Evolutionary conservation across 176 grass and related monocot species (phyloP).

Genomic region (Tillandsia leiboldiana): DNA sequence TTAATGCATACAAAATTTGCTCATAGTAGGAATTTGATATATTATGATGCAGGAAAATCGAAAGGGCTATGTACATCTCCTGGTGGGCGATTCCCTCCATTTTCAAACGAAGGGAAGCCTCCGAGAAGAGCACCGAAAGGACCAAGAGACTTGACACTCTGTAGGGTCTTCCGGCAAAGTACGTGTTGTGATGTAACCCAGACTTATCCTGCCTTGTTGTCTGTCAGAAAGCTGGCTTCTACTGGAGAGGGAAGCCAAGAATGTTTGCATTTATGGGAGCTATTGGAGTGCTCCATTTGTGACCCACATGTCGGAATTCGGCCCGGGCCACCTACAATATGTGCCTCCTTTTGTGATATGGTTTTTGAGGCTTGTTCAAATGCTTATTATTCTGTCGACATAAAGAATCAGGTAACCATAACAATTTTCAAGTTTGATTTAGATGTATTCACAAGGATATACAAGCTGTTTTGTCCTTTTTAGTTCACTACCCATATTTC

Average conservation of each 20-base stretch:
- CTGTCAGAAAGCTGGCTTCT: constrained; percentile 74
- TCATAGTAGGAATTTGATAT: too few relatives aligned
- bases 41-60: constrained; percentile 23
- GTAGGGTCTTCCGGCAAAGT: constrained; percentile 76
- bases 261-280: constrained; percentile 91
- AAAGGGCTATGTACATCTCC: constrained; percentile 73
- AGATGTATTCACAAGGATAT: constrained; percentile 1
- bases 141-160: constrained; percentile 60
- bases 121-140: constrained; percentile 62
- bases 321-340: constrained; percentile 63
- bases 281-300: constrained; percentile 93
- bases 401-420: constrained; percentile 70
- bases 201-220: constrained; percentile 61
- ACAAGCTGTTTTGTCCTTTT: neutral
- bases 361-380: constrained; percentile 70
- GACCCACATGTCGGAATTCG: constrained; percentile 60
- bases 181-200: constrained; percentile 82
- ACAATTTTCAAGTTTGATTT: constrained; percentile 5
- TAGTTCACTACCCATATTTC: too few relatives aligned
- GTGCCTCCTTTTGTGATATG: constrained; percentile 74
- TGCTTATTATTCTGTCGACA: constrained; percentile 69
- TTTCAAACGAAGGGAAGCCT: constrained; percentile 54
- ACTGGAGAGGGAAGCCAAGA: constrained; percentile 69
- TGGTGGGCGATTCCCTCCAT: constrained; percentile 69
- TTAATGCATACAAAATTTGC: too few relatives aligned